phyloP scores from a whole-genome alignment of 108 stramenopile genomes.

The Cyclotella kingstonii region DNA sequence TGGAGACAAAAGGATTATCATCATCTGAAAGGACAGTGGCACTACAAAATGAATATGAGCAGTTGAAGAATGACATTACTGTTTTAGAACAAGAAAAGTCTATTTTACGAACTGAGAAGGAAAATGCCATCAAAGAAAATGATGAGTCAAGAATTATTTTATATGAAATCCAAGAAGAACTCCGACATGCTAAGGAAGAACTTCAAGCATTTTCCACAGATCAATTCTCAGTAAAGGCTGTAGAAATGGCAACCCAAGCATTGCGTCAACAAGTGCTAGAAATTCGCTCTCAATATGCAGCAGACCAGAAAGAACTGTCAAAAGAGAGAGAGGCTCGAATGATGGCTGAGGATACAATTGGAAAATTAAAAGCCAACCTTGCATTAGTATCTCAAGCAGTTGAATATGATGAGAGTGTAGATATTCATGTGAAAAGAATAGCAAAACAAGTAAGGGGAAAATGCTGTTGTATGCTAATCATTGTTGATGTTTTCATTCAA shows the following conservation, averaged over 20 bases:
- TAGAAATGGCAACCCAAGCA: slow-evolving; percentile 59
- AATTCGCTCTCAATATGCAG: slow-evolving; percentile 46
- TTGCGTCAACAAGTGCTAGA: slow-evolving; percentile 66
- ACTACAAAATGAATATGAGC: slow-evolving; percentile 14
- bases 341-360: slow-evolving; percentile 55
- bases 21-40: slow-evolving; percentile 1
- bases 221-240: slow-evolving; percentile 65
- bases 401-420: slow-evolving; percentile 41
- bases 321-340: slow-evolving; percentile 48
- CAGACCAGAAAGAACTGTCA: slow-evolving; percentile 36
- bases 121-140: slow-evolving; percentile 16
- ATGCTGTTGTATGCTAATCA: too few species aligned
- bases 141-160: slow-evolving; percentile 48
- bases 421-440: slow-evolving; percentile 49
- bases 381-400: slow-evolving; percentile 60
- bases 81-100: slow-evolving; percentile 20
- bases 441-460: slow-evolving; percentile 51
- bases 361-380: slow-evolving; percentile 62
- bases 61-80: slow-evolving; percentile 9
- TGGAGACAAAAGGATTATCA: background rate
- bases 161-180: slow-evolving; percentile 60
- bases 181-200: slow-evolving; percentile 56
- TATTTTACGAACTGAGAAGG: slow-evolving; percentile 10
- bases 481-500: too few species aligned
- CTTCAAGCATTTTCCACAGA: slow-evolving; percentile 70